phyloP scores from a whole-genome alignment of 2,329 filamentous ascomycete species.

The Beauveria caledonica region DNA sequence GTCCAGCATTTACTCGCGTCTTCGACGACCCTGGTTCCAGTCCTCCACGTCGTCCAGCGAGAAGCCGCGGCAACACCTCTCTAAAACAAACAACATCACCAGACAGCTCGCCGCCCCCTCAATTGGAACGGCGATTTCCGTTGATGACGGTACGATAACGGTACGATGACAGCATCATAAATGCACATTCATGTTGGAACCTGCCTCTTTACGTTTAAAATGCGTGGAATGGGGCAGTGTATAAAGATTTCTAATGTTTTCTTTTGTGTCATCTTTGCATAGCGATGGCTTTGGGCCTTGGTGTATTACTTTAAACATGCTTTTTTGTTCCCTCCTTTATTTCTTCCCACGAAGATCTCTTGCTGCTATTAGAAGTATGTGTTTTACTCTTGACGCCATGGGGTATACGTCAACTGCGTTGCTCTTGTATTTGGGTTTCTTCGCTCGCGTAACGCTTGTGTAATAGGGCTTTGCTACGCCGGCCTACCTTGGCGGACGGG shows the following conservation, averaged over 20 bases:
- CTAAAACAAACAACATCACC: slow-evolving; percentile 41
- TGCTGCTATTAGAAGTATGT: neutral
- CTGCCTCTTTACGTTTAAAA: slow-evolving; percentile 9
- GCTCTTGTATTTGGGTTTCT: neutral
- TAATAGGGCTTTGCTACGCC: neutral
- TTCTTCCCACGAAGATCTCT: neutral
- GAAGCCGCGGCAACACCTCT: slow-evolving; percentile 47
- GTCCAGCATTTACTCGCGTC: slow-evolving; percentile 59
- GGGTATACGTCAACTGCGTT: neutral
- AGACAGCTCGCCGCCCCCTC: slow-evolving; percentile 43
- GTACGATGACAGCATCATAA: neutral
- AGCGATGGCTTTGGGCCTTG: slow-evolving; percentile 25
- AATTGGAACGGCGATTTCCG: slow-evolving; percentile 46
- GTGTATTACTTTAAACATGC: slow-evolving; percentile 14
- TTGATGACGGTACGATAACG: slow-evolving; percentile 55
- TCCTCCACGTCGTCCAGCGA: slow-evolving; percentile 41
- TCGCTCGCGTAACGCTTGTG: neutral
- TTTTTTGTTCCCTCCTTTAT: slow-evolving; percentile 10
- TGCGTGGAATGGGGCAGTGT: slow-evolving; percentile 8
- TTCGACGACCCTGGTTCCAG: slow-evolving; percentile 55
- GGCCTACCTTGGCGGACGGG: neutral
- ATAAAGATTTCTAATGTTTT: slow-evolving; percentile 13
- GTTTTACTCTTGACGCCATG: neutral
- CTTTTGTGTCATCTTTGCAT: slow-evolving; percentile 26
- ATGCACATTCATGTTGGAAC: slow-evolving; percentile 13